Evolutionary conservation across 768 basidiomycete genomes (phyloP).

Genomic region (Steccherinum ochraceum): DNA sequence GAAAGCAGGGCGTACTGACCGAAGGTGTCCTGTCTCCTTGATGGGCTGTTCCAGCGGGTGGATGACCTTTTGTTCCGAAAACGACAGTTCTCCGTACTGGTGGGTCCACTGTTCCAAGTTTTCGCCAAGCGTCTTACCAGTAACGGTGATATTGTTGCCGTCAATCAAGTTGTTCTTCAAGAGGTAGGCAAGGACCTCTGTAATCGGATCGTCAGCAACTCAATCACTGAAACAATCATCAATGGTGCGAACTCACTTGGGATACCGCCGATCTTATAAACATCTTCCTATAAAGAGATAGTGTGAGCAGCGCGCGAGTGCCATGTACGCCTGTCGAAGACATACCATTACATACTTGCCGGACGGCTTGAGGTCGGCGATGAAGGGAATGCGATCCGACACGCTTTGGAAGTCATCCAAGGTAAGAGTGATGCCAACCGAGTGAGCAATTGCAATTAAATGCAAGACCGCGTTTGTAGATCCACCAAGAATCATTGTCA

Average conservation of each 20-base stretch:
- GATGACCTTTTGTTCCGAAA: constrained; percentile 72
- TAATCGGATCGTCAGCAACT: neutral
- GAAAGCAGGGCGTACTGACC: constrained; percentile 38
- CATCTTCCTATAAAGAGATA: constrained; percentile 52
- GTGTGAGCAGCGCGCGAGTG: neutral
- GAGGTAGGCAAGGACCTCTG: constrained; percentile 82
- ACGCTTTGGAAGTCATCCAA: constrained; percentile 93
- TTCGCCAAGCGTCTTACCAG: constrained; percentile 84
- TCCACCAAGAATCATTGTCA: constrained; percentile 96
- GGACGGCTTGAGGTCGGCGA: constrained; percentile 94
- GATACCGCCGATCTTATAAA: constrained; percentile 93
- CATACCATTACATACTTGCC: constrained; percentile 90
- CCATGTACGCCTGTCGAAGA: neutral
- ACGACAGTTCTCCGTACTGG: constrained; percentile 70
- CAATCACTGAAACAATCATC: neutral
- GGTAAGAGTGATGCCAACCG: constrained; percentile 82
- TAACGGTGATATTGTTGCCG: constrained; percentile 87
- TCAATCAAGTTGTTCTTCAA: constrained; percentile 85
- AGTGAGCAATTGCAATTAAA: constrained; percentile 94
- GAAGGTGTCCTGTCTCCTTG: constrained; percentile 84
- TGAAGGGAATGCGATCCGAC: constrained; percentile 88
- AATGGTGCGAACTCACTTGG: constrained; percentile 58
- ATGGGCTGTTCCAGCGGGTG: constrained; percentile 83
- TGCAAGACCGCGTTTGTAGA: constrained; percentile 98
- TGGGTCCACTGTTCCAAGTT: constrained; percentile 88